phyloP scores from a whole-genome alignment of 1,284 basidiomycete genomes.

The Moniliophthora roreri region DNA sequence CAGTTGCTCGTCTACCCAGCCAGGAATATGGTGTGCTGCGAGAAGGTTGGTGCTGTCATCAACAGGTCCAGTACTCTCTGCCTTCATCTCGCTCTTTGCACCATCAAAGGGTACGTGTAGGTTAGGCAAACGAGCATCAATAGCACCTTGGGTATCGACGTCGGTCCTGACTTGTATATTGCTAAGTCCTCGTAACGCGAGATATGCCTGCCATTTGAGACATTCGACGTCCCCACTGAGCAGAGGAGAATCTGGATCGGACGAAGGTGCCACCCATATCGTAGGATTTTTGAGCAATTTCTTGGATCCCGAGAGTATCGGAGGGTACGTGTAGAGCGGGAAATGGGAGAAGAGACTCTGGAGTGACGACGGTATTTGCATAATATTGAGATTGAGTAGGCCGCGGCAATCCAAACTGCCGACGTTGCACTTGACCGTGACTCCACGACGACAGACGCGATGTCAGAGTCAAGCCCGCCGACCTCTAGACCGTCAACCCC shows the following conservation, averaged over 20 bases:
- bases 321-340: constrained; percentile 46
- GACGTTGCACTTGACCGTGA: no score
- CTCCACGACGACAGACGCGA: no score
- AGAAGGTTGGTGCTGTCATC: constrained; percentile 49
- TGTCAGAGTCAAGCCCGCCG: no score
- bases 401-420: no score
- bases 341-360: constrained; percentile 51
- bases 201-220: constrained; percentile 82
- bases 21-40: constrained; percentile 63
- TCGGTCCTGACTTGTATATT: constrained; percentile 62
- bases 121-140: constrained; percentile 66
- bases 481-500: no score
- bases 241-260: constrained; percentile 29
- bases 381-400: no score
- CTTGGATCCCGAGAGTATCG: constrained; percentile 31
- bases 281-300: constrained; percentile 40
- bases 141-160: constrained; percentile 61
- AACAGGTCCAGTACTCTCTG: constrained; percentile 25
- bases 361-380: constrained; percentile 37
- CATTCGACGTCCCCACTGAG: constrained; percentile 79
- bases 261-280: constrained; percentile 65
- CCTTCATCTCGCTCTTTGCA: constrained; percentile 15
- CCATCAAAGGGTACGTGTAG: constrained; percentile 45
- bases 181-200: constrained; percentile 63
- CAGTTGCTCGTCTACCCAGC: constrained; percentile 62